Evolutionary conservation across 495 filamentous ascomycete species (phyloP), one percentile per base, ranked within the genome.

Genomic region (Penicillium subrubescens): DNA sequence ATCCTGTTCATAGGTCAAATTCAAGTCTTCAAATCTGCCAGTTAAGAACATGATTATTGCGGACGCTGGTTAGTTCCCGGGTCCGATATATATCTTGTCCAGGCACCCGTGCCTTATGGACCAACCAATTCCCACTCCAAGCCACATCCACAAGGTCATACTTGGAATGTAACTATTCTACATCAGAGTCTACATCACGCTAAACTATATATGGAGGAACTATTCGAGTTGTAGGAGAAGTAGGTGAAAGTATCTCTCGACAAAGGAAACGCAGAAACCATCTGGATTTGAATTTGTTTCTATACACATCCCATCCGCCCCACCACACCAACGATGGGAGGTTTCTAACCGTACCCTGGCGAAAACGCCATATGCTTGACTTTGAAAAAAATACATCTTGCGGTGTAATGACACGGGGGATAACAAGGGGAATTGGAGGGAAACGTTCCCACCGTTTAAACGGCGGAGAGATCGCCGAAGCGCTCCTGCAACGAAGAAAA

Each of bases 381-480:
- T 64, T 67, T 50, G 56, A 72, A 71, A 66, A 66, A 69, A 73
- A 73, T 71, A 71, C 66, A 72, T 65, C 67, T 71, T 65, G 71
- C 70, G 70, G 77, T 74, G 74, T 63, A 71, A 77, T 72, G 37
- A 72, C 55, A 73, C 68, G 71, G 75, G 76, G 77, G 74, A 75
- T 72, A 76, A 77, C 56, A 67, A 68, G 61, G 66, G 67, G 67
- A 64, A 58, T 65, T 60, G 62, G 34, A 69, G 60, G 56, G 62
- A 67, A 65, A 69, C 66, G 64, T 64, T 60, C 67, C 63, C 68
- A 70, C 61, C 69, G 69, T 85, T 87, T 96, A 98, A 70, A 97
- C 82, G 61, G 96, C 78, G 62, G 93, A 93, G 67, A 97, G 88
- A 76, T 98, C 92, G 84, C 94, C 94, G 85, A 98, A 98, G 88